Evolutionary conservation across 495 filamentous ascomycete species (phyloP).

Genomic region (Aspergillus kassunensis): DNA sequence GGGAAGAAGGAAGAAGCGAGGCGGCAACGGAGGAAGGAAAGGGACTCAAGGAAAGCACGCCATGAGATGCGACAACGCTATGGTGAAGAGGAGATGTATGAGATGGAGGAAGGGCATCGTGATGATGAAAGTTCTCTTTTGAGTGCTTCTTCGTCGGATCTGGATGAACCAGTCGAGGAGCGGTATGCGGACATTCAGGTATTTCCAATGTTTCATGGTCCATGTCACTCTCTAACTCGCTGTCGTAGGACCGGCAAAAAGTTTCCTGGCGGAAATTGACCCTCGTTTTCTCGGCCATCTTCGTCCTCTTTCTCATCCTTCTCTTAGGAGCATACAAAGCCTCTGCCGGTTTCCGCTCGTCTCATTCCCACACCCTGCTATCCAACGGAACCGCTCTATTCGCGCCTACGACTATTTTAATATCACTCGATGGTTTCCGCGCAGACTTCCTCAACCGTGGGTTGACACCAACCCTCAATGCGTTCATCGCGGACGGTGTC

Average conservation of each 20-base stretch:
- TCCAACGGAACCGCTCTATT: conserved; percentile 75
- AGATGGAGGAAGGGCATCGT: conserved; percentile 79
- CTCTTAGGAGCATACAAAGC: conserved; percentile 53
- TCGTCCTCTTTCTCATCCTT: conserved; percentile 50
- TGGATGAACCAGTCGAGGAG: conserved; percentile 30
- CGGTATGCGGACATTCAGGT: conserved; percentile 32
- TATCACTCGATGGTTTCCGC: conserved; percentile 96
- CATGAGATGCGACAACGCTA: conserved; percentile 50
- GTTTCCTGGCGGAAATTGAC: conserved; percentile 30
- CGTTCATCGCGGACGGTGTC: conserved; percentile 76
- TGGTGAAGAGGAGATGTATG: conserved; percentile 69
- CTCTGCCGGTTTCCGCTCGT: conserved; percentile 34
- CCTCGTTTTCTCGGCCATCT: conserved; percentile 35
- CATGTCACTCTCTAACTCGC: conserved; percentile 7
- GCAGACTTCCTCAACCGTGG: conserved; percentile 85
- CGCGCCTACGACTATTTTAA: conserved; percentile 84
- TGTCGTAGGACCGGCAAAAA: conserved; percentile 12
- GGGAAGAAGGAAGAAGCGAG: conserved; percentile 54
- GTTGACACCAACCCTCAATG: conserved; percentile 76
- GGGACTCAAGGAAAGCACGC: conserved; percentile 42
- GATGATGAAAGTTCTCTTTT: conserved; percentile 53
- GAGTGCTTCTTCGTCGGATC: conserved; percentile 41
- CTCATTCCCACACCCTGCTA: conserved; percentile 22
- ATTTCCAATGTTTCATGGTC: background rate
- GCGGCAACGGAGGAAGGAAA: conserved; percentile 40